Percentiles rank a stretch among this genome's conserved stretches.
Conservation (phyloP, 208 protist genomes). For the Angomonas ambiguus region DNA sequence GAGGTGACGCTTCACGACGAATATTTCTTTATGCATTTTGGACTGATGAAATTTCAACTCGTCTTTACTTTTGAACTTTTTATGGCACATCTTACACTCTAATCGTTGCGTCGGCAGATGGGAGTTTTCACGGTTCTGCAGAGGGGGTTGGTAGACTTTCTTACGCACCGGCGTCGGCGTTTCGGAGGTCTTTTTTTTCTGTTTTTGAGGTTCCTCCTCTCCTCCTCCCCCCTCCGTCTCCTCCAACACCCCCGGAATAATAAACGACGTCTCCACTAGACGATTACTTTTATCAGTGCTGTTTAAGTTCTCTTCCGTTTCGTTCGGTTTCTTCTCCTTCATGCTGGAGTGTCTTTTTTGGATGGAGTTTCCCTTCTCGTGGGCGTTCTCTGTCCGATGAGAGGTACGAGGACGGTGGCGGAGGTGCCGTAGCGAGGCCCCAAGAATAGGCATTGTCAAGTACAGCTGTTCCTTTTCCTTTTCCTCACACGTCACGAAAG, state of each 20-base stretch:
- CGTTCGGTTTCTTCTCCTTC: not conserved
- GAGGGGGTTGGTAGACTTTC: too few relatives aligned
- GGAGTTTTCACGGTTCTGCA: not conserved
- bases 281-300: not conserved
- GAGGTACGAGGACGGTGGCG: too few relatives aligned
- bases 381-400: too few relatives aligned
- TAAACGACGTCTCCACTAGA: not conserved
- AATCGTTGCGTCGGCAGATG: not conserved
- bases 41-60: not conserved
- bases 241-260: not conserved
- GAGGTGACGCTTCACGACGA: too few relatives aligned
- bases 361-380: too few relatives aligned
- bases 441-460: too few relatives aligned
- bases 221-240: not conserved
- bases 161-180: too few relatives aligned
- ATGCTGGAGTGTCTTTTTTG: too few relatives aligned
- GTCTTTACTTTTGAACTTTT: not conserved
- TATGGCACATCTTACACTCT: not conserved
- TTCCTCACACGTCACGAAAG: too few relatives aligned
- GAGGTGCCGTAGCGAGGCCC: too few relatives aligned
- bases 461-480: too few relatives aligned
- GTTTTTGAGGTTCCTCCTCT: not conserved
- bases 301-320: too few relatives aligned
- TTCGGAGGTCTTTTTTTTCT: not conserved
- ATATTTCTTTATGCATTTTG: conserved; percentile 1